Evolutionary conservation across 192 early-diverging fungal species (phyloP), one percentile per base, ranked within the genome.

Genomic region (Coemansia javaensis): DNA sequence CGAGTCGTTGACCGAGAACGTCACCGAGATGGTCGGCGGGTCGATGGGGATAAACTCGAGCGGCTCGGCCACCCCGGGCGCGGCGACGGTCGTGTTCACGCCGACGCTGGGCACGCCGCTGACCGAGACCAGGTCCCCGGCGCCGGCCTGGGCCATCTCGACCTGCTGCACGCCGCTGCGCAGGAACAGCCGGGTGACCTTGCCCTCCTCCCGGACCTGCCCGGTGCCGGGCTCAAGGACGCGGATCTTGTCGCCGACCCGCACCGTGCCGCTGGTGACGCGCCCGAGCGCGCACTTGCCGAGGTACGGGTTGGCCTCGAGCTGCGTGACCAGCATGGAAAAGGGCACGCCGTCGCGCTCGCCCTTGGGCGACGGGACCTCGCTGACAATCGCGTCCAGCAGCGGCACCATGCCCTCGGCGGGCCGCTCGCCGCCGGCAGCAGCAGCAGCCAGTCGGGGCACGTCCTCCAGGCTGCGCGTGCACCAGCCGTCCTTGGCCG

Each of bases 401-500:
- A 91, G 59, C 8, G 87, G 83, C 32, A 72, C 66, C 79, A 84
- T 80, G 51, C 48, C 64, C 20, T 75, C 75, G 13, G 55, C 60
- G 13, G 72, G 36, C 32, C 49, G 53, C 18, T 50, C 2, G 37
- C 32, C 3, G 62, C 53, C 28, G 6, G 40, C 56, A 17, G 37
- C 22, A 24, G 39, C 55, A 6, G 48, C 9, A 9, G 17, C 43
- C 12, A 64, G 71, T 16, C 56, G 50, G 18, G 73, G 71, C 41
- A 84, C 55, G 25, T 79, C 62, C n/a, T n/a, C n/a, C n/a, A n/a
- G n/a, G n/a, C n/a, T n/a, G 24, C 63, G 66, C 11, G 81, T 73
- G 38, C 87, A 86, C 85, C 85, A 91, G 34, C 89, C 89, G 27
- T 91, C 82, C 63, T 91, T 91, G 12, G 87, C 89, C 38, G 84